Conservation (phyloP, 768 basidiomycete genomes). For the Termitomyces sp. region DNA sequence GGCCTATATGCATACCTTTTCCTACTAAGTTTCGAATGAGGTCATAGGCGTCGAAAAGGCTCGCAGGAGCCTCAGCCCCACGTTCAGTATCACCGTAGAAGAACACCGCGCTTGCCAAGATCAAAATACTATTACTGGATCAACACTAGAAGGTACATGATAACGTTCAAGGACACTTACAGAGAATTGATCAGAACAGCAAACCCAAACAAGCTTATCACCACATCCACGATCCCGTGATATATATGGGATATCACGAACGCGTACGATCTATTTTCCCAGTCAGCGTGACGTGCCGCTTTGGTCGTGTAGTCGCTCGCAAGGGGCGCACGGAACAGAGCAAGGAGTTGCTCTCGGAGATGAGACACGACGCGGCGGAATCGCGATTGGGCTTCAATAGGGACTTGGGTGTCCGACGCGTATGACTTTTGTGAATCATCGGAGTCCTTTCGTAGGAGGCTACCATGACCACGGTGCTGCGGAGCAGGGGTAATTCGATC, state of each 20-base stretch:
- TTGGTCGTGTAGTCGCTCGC: constrained; percentile 27
- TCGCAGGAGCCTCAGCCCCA: constrained; percentile 45
- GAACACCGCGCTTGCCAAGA: constrained; percentile 81
- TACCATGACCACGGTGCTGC: constrained; percentile 16
- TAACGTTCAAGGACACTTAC: constrained; percentile 35
- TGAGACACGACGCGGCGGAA: constrained; percentile 4
- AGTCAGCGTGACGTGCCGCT: constrained; percentile 47
- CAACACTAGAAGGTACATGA: constrained; percentile 4
- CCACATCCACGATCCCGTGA: constrained; percentile 65
- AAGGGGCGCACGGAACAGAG: constrained; percentile 36
- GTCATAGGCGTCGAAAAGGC: constrained; percentile 80
- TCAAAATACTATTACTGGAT: constrained; percentile 56
- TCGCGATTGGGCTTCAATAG: neutral
- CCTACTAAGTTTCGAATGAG: constrained; percentile 70
- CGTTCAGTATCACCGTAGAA: constrained; percentile 39
- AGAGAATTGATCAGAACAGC: constrained; percentile 87
- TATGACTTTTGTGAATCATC: constrained; percentile 6
- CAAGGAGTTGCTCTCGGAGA: constrained; percentile 22
- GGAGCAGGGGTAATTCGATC: constrained; percentile 52
- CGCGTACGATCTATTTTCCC: constrained; percentile 49
- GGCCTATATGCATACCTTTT: constrained; percentile 39
- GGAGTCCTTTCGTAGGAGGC: constrained; percentile 14
- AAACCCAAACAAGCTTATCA: constrained; percentile 70
- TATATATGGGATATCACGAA: constrained; percentile 64
- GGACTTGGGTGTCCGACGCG: neutral